Percentiles rank a stretch among this genome's conserved stretches.
phyloP scores from a whole-genome alignment of 345 rosid species.

The Brassica carinata region DNA sequence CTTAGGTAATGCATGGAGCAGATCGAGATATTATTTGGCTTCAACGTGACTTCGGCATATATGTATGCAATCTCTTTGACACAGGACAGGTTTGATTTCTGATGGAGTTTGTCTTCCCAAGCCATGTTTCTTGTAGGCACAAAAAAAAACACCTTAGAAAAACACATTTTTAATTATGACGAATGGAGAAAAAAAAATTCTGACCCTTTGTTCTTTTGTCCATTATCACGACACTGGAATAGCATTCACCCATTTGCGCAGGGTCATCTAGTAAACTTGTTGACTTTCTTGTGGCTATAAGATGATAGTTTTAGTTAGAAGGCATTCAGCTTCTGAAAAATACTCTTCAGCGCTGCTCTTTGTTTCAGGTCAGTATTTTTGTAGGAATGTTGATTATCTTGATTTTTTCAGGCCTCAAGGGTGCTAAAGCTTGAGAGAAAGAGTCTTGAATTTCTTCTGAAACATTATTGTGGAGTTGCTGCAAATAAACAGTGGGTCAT shows the following conservation, averaged over 20 bases:
- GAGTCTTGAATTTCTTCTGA: slow-evolving; percentile 83
- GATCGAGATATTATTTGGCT: slow-evolving; percentile 94
- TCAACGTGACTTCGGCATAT: slow-evolving; percentile 97
- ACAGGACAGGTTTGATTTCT: slow-evolving; percentile 82
- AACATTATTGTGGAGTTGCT: slow-evolving; percentile 71
- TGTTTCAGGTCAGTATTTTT: background rate
- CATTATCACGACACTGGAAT: background rate
- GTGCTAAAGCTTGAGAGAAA: slow-evolving; percentile 85
- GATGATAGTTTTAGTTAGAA: slow-evolving; percentile 6
- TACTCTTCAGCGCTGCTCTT: background rate
- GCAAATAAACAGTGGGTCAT: slow-evolving; percentile 81
- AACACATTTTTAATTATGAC: slow-evolving; percentile 1
- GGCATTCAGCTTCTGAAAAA: background rate
- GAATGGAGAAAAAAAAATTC: background rate
- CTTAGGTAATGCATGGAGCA: slow-evolving; percentile 98
- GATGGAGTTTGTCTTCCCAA: background rate
- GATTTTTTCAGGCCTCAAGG: slow-evolving; percentile 69
- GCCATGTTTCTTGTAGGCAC: slow-evolving; percentile 1
- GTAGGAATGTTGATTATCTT: background rate
- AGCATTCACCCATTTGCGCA: background rate
- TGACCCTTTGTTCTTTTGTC: background rate
- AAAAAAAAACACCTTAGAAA: background rate
- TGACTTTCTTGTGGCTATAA: slow-evolving; percentile 8
- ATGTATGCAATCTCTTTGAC: slow-evolving; percentile 93
- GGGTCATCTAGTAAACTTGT: background rate